Evolutionary conservation across 2,329 filamentous ascomycete species (phyloP), one percentile per base, ranked within the genome.

Genomic region (Colletotrichum australisinense): DNA sequence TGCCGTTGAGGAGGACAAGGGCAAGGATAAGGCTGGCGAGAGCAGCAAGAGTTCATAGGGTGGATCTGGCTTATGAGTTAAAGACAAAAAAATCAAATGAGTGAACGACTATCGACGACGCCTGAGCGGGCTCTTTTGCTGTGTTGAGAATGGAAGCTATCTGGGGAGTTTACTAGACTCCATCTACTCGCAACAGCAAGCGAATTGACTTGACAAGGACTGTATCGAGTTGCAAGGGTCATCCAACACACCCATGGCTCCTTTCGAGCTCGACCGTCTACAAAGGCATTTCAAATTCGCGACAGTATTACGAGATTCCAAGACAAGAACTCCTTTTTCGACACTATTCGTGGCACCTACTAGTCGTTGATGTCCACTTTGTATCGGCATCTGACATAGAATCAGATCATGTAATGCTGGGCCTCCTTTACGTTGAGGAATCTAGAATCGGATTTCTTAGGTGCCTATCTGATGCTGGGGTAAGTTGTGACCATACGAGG

Each of bases 1-100:
- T 4, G 80, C 80, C 5, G 77, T 72, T 1, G 78, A 79, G 52
- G 69, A 63, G 0, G 77, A 78, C 12, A 68, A 74, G 65, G 72
- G 22, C 1, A n/a, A 19, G 53, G n/a, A 72, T 57, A 38, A 60
- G 53, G 38, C 24, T 1, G 66, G 57, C 22, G 53, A 58, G 32
- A 26, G 52, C 26, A 52, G 46, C 60, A 66, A 62, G 55, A 32
- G 32, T 62, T 71, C 62, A 70, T 73, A 73, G 35, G 22, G 7
- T 16, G 22, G 8, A 14, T 30, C 6, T 28, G 42, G 19, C 42
- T 38, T 14, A 28, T n/a, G 19, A 55, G 26, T 57, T 19, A 58
- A 69, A 56, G 24, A 19, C 38, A 11, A 63, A 68, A 32, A 32
- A 73, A 49, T 69, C 16, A 64, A 65, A 72, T 19, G 69, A 64